phyloP scores from a whole-genome alignment of 768 basidiomycete genomes.

The Kwoniella europaea region DNA sequence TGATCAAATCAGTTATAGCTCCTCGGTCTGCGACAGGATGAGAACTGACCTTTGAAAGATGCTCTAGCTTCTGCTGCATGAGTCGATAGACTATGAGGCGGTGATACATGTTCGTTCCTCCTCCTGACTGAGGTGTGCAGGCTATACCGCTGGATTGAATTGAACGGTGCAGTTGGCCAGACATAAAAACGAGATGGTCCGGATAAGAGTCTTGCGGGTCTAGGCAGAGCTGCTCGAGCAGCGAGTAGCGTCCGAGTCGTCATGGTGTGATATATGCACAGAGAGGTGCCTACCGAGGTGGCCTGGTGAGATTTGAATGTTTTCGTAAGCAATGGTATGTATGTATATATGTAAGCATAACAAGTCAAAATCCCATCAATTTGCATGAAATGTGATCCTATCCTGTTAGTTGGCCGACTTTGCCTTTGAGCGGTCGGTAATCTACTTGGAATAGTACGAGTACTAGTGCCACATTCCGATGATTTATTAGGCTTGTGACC shows the following conservation, averaged over 20 bases:
- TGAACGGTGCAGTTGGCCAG: background rate
- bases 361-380: background rate
- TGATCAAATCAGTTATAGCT: background rate
- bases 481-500: background rate
- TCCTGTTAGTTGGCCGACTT: constrained; percentile 2
- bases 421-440: background rate
- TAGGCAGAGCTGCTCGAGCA: constrained; percentile 1
- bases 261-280: background rate
- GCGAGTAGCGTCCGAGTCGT: background rate
- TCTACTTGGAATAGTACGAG: background rate
- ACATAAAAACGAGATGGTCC: background rate
- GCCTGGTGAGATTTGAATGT: too few relatives aligned
- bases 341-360: background rate
- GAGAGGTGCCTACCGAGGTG: too few relatives aligned
- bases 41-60: constrained; percentile 38
- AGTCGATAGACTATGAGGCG: constrained; percentile 12
- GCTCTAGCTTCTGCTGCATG: constrained; percentile 32
- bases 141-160: background rate
- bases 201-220: constrained; percentile 12
- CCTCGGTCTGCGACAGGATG: background rate
- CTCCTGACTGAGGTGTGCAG: background rate
- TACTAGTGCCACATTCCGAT: constrained; percentile 8
- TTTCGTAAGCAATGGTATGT: background rate
- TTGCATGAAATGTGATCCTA: background rate
- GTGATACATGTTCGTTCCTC: constrained; percentile 1